Evolutionary conservation across 345 rosid species (phyloP), one percentile per base, ranked within the genome.

Genomic region (Pelargonium nanum): DNA sequence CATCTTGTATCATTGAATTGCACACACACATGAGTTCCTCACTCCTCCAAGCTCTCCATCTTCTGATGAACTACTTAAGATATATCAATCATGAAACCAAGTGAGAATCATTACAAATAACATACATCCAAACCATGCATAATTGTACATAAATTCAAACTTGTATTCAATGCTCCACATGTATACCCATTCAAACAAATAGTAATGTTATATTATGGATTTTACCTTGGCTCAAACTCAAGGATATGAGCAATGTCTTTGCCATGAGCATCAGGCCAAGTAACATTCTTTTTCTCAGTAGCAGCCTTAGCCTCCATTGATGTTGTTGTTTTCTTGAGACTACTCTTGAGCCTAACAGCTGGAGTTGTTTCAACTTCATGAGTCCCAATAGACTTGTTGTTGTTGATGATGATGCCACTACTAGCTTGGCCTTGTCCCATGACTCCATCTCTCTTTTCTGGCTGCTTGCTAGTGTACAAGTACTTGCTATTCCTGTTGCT

Each of bases 191-290:
- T 44, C 45, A 40, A 26, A 21, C 2, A 20, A 21, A 1, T 17
- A 20, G 23, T 10, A 30, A 48, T 4, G 26, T 12, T 24, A 16
- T 19, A 48, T 55, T 22, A 23, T 22, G 30, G 0, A 16, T 28
- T 15, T 58, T 81, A 88, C 89, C 92, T 81, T 1, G 80, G 81
- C 63, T 85, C 82, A 56, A 88, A 88, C 70, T 85, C 96, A 26
- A 68, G 82, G 78, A 85, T 78, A 71, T 80, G 88, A 57, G 88
- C 87, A 71, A 85, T 85, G 73, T 88, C 96, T 65, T 72, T 76
- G 56, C 96, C 96, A 21, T 78, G 80, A 50, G 84, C 87, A 77
- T 88, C 92, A 25, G 86, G 80, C 96, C 96, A 88, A 59, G 73
- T 83, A 6, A 88, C 96, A 78, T 80, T 85, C 78, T 83, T 85